Conservation (phyloP, 2,329 filamentous ascomycete species). For the Acrocalymma vagum region DNA sequence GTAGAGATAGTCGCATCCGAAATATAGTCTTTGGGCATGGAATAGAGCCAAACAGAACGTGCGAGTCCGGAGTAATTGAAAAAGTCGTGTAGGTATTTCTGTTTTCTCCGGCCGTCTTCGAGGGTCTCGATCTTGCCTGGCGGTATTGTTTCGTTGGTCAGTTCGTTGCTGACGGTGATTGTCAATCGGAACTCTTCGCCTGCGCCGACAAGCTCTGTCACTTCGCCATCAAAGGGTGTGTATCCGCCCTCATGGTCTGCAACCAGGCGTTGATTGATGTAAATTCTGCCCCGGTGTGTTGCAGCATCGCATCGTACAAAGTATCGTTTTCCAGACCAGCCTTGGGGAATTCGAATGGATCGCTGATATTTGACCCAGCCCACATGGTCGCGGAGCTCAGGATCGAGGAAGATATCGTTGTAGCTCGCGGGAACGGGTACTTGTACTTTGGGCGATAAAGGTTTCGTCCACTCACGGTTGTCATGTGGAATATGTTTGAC, state of each 20-base stretch:
- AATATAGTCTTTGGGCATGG: constrained; percentile 9
- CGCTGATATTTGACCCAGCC: constrained; percentile 18
- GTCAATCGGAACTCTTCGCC: constrained; percentile 10
- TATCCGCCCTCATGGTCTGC: constrained; percentile 13
- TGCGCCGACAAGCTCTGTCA: constrained; percentile 9
- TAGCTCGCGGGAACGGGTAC: constrained; percentile 14
- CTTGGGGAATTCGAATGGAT: constrained; percentile 6
- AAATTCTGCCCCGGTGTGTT: constrained; percentile 13
- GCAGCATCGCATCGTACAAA: constrained; percentile 15
- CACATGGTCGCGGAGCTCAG: constrained; percentile 11
- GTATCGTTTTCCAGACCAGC: constrained; percentile 7
- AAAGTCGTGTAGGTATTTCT: constrained; percentile 16
- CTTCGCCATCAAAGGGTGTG: constrained; percentile 15
- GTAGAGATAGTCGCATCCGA: constrained; percentile 9
- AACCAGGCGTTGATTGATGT: constrained; percentile 9
- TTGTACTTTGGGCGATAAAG: constrained; percentile 7
- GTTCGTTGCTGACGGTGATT: constrained; percentile 13
- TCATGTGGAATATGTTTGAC: neutral
- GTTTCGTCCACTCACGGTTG: neutral
- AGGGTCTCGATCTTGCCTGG: constrained; percentile 10
- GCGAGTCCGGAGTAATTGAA: constrained; percentile 19
- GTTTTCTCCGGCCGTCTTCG: constrained; percentile 6
- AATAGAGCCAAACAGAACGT: constrained; percentile 18
- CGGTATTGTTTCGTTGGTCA: constrained; percentile 14
- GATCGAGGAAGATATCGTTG: constrained; percentile 15